Evolutionary conservation across 2,329 filamentous ascomycete genomes (phyloP), one percentile per base, ranked within the genome.

Genomic region (Lasiodiplodia hormozganensis): DNA sequence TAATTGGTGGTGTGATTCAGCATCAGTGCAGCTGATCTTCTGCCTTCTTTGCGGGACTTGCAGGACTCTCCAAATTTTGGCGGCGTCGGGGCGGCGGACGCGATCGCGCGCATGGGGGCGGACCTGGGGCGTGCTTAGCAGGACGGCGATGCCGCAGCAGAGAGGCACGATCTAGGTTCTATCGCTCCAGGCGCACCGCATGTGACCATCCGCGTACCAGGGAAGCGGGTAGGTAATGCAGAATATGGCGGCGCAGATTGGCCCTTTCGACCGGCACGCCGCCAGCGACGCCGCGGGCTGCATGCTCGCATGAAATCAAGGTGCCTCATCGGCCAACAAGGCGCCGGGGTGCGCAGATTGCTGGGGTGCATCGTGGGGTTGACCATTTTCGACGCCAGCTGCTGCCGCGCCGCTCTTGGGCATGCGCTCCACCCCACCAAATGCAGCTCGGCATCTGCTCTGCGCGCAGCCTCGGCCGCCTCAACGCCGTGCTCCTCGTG

Each of bases 1-100:
- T n/a, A 18, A 62, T 25, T 16, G 28, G 60, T 52, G 60, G 60
- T 52, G 60, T 64, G 60, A 64, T 14, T n/a, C 57, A 31, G 57
- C 57, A 62, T 47, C 57, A n/a, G 57, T 52, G 47, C 47, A 38
- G 47, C 12, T 47, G 60, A 64, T 64, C 60, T 36, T 4, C 60
- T 36, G 18, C 43, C 40, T 43, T 36, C 25, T 18, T 49, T n/a
- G 18, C 58, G 38, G 16, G 4, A 21, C 38, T 23, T 16, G n/a
- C 36, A 43, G 36, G 6, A 7, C 16, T 28, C 38, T 4, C 38
- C 23, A 25, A 31, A 34, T 57, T 38, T n/a, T 23, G 16, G 31
- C 36, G 21, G 14, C 23, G 11, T 56, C n/a, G 53, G 53, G 25
- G 14, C 25, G n/a, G 23, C 4, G 38, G 57, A 16, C 38, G 57